Evolutionary conservation across 2,329 filamentous ascomycete species (phyloP), one percentile per base, ranked within the genome.

Genomic region (Apiospora koreana): DNA sequence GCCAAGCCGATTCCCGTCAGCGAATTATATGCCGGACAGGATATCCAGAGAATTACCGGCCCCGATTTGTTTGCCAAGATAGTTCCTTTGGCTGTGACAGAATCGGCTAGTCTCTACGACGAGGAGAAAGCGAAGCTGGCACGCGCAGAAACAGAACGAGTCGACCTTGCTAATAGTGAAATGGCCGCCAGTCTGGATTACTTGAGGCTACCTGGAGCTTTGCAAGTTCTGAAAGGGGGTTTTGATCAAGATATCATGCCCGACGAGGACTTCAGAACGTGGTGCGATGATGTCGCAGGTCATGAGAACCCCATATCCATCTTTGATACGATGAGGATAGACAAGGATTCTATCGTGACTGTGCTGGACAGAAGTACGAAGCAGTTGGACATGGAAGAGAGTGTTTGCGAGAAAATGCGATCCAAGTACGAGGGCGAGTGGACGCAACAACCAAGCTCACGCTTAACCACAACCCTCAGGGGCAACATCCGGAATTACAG

Each of bases 331-430:
- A 82, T 99, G 62, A 90, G 92, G 73, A 87, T 89, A 35, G 93
- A 96, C 76, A 97, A 95, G 80, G 88, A 93, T 23, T 87, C 89
- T 1, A 93, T 98, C 16, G 80, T 94, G 35, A 85, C 86, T 2
- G 88, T 90, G 2, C 81, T 99, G 69, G 94, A 98, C 70, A 89
- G 89, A 70, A 94, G 94, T 76, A 91, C 91, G 69, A 97, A 97
- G 79, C 93, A 97, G 77, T 83, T 99, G 54, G 96, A 99, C 75
- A 94, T 96, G 90, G 96, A 99, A 80, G 97, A 98, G 82, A 97
- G 94, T 69, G 94, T 98, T 0, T 99, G 96, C 80, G 96, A 99
- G 81, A 99, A 98, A 85, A 99, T 99, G 96, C 90, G 96, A 65
- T 97, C 94, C 16, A 99, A 99, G 80, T 98, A 98, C 79, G 95